phyloP scores from a whole-genome alignment of 2,329 filamentous ascomycete genomes.

The Ascochyta fabae region DNA sequence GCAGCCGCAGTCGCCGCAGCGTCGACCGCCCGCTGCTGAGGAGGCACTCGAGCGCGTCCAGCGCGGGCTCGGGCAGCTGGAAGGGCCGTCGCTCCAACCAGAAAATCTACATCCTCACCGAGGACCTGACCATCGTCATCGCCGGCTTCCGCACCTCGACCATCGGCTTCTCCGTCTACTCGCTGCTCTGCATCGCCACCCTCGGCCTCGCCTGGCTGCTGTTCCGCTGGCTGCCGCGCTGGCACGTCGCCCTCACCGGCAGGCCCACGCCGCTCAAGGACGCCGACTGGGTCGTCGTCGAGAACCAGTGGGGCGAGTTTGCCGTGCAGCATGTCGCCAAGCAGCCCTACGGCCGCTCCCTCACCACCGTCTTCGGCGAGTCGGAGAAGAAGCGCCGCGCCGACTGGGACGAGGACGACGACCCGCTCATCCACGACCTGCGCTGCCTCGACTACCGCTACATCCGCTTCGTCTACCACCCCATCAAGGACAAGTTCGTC shows the following conservation, averaged over 20 bases:
- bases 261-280: constrained; percentile 70
- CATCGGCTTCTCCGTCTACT: constrained; percentile 72
- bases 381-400: constrained; percentile 69
- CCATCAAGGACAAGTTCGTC: constrained; percentile 85
- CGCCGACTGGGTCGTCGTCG: constrained; percentile 90
- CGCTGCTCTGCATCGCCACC: constrained; percentile 72
- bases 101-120: constrained; percentile 90
- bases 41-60: constrained; percentile 72
- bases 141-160: constrained; percentile 85
- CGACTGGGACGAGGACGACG: constrained; percentile 73
- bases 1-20: constrained; percentile 62
- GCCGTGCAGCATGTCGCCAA: constrained; percentile 72
- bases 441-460: constrained; percentile 90
- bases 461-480: constrained; percentile 90
- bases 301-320: constrained; percentile 98
- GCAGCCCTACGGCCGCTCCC: constrained; percentile 65
- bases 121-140: constrained; percentile 92
- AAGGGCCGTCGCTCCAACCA: constrained; percentile 74
- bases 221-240: constrained; percentile 87
- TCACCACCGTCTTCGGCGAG: constrained; percentile 73
- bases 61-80: constrained; percentile 66
- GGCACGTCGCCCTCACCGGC: constrained; percentile 80
- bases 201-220: constrained; percentile 82
- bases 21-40: constrained; percentile 69
- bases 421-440: constrained; percentile 77